These are phyloP conservation scores for Bromus sterilis DNA, from an alignment of 176 grass and related monocot genomes.

Conservation along the genomic window DNA sequence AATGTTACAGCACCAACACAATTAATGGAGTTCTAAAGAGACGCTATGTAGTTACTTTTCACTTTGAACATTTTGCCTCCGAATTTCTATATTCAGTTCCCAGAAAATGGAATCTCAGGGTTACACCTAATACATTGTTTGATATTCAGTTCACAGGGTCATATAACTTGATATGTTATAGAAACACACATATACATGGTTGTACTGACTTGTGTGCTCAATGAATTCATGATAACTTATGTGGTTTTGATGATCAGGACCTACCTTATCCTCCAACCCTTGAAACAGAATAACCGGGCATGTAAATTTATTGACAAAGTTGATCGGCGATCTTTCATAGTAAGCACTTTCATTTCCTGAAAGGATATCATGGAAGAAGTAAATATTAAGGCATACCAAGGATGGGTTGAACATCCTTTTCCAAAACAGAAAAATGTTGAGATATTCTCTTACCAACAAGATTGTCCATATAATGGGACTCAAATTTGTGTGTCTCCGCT, in stretches of 20 bases:
- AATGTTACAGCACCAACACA: background rate
- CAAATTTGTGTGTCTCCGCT: conserved; percentile 91
- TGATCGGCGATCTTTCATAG: conserved; percentile 79
- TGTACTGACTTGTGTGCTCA: background rate
- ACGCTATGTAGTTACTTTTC: background rate
- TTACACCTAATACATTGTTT: background rate
- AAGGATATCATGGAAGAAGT: background rate
- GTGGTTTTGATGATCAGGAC: background rate
- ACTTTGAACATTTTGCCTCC: background rate
- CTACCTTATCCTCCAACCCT: conserved; percentile 93
- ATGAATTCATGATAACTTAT: background rate
- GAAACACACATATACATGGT: background rate
- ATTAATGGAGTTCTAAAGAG: background rate
- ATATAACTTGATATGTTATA: background rate
- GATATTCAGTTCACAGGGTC: background rate
- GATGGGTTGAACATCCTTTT: background rate
- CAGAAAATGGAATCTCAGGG: background rate
- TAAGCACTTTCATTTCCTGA: conserved; percentile 58
- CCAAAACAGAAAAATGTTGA: conserved; percentile 1
- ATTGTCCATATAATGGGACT: conserved; percentile 72
- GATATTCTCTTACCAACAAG: conserved; percentile 59
- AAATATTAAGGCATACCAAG: background rate
- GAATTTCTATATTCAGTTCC: background rate
- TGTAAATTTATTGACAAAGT: conserved; percentile 80
- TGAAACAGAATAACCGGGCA: conserved; percentile 94